These are phyloP conservation scores for Venturia pyrina DNA, from an alignment of 2,329 filamentous ascomycete genomes.

Conservation along the genomic window DNA sequence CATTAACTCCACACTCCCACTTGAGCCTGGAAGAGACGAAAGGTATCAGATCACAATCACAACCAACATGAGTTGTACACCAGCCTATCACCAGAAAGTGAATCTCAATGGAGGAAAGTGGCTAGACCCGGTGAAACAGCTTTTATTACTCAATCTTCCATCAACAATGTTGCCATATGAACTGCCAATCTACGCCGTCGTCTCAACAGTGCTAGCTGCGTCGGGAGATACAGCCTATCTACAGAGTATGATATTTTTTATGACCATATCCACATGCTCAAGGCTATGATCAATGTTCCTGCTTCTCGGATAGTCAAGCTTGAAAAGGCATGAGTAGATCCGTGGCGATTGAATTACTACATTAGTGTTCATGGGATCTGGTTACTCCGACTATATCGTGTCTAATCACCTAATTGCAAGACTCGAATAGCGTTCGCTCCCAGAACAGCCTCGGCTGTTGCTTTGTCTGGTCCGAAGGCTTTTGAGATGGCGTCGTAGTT, in stretches of 20 bases:
- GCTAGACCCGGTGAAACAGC: neutral
- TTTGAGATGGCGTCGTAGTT: slow-evolving; percentile 47
- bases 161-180: neutral
- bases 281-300: too few species aligned
- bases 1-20: too few species aligned
- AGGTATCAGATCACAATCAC: too few species aligned
- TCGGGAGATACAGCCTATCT: too few species aligned
- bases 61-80: too few species aligned
- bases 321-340: too few species aligned
- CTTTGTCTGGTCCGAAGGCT: slow-evolving; percentile 36
- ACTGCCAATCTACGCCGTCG: neutral
- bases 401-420: slow-evolving; percentile 23
- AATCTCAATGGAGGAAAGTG: neutral
- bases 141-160: neutral
- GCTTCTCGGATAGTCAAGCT: too few species aligned
- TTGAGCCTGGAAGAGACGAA: too few species aligned
- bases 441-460: slow-evolving; percentile 44
- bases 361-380: too few species aligned
- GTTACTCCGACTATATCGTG: neutral
- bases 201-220: neutral
- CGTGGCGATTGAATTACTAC: too few species aligned
- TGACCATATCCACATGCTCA: too few species aligned
- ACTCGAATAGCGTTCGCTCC: slow-evolving; percentile 50
- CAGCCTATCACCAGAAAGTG: neutral
- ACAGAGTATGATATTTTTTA: too few species aligned